phyloP scores from a whole-genome alignment of 306 rosid genomes.

The Vicia villosa region DNA sequence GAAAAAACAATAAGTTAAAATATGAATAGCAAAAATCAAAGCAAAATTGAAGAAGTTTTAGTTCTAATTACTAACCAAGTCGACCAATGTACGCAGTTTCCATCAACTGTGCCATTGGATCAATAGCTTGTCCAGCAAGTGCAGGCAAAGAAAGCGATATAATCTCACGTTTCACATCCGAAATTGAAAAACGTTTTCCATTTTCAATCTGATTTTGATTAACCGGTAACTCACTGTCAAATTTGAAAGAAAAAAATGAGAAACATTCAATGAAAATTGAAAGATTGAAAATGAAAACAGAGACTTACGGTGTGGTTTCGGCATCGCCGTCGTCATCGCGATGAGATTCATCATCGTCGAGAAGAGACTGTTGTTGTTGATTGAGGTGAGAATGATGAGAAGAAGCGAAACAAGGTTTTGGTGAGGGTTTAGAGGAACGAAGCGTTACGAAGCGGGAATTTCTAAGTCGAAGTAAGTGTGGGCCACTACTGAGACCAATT shows the following conservation, averaged over 20 bases:
- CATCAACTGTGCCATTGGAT: slow-evolving; percentile 88
- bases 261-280: not conserved
- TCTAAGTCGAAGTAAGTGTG: slow-evolving; percentile 25
- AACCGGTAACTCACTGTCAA: slow-evolving; percentile 49
- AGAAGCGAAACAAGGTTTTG: slow-evolving; percentile 41
- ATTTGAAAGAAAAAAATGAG: slow-evolving; percentile 4
- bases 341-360: slow-evolving; percentile 24
- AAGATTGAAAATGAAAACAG: not conserved
- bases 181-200: slow-evolving; percentile 16
- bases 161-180: slow-evolving; percentile 71
- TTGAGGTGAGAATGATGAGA: slow-evolving; percentile 26
- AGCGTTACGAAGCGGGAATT: slow-evolving; percentile 36
- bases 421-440: slow-evolving; percentile 30
- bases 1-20: not conserved
- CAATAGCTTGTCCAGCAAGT: slow-evolving; percentile 86
- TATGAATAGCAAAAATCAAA: not conserved
- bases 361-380: slow-evolving; percentile 27
- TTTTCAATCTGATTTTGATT: slow-evolving; percentile 28
- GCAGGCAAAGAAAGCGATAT: slow-evolving; percentile 76
- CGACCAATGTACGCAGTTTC: slow-evolving; percentile 96
- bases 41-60: not conserved
- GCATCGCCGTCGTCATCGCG: not conserved
- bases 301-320: slow-evolving; percentile 50
- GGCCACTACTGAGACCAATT: slow-evolving; percentile 15
- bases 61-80: slow-evolving; percentile 50